phyloP scores from a whole-genome alignment of 2,329 filamentous ascomycete species.

The Aspergillus tubingensis region DNA sequence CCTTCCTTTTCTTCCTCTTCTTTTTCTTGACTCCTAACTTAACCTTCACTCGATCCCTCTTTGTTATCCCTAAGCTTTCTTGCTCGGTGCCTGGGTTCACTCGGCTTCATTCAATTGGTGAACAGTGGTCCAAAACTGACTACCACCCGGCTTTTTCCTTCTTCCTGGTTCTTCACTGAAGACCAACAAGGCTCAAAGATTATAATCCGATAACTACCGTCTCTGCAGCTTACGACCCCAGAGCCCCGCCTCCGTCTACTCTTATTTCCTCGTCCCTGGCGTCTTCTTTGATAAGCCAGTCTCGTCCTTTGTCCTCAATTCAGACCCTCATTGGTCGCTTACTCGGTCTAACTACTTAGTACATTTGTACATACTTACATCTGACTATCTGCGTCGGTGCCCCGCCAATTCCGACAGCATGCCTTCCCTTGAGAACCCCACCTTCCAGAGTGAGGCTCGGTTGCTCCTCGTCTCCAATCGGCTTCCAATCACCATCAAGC shows the following conservation, averaged over 20 bases:
- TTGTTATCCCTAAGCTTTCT: not conserved
- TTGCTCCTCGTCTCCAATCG: constrained; percentile 91
- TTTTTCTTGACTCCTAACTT: not conserved
- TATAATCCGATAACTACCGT: not conserved
- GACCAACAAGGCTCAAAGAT: not conserved
- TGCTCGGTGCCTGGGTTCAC: not conserved
- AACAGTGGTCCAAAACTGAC: not conserved
- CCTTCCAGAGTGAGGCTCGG: constrained; percentile 41
- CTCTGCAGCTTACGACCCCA: not conserved
- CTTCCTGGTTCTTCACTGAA: not conserved
- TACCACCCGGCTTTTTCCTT: not conserved
- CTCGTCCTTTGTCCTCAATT: not conserved
- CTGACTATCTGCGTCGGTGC: not conserved
- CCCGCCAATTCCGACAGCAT: constrained; percentile 23
- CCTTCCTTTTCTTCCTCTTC: not conserved
- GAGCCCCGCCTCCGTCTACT: not conserved
- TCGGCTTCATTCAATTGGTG: not conserved
- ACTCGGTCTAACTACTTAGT: not conserved
- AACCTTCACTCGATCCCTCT: not conserved
- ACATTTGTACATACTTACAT: not conserved
- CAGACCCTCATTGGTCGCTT: not conserved
- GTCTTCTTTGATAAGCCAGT: not conserved
- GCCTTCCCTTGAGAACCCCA: constrained; percentile 37
- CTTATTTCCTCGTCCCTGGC: not conserved
- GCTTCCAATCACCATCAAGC: constrained; percentile 94